Conservation (phyloP, 306 rosid species). For the Trifolium subterraneum region DNA sequence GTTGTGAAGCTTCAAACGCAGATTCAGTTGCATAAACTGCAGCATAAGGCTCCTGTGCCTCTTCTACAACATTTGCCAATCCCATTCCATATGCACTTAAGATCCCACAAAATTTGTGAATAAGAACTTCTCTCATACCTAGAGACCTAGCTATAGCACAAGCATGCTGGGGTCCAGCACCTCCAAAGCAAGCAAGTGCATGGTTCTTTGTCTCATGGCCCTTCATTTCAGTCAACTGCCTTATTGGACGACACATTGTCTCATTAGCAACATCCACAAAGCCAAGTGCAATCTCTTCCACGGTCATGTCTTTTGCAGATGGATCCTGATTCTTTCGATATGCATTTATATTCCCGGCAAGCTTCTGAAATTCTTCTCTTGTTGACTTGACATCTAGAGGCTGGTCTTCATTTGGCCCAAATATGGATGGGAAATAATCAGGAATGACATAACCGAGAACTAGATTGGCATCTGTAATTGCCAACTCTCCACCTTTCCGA, state of each 20-base stretch:
- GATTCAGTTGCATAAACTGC: slow-evolving; percentile 72
- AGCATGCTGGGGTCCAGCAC: slow-evolving; percentile 98
- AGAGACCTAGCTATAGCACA: slow-evolving; percentile 94
- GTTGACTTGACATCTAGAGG: slow-evolving; percentile 78
- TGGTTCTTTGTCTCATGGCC: slow-evolving; percentile 95
- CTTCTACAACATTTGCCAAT: slow-evolving; percentile 96
- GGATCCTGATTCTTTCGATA: slow-evolving; percentile 70
- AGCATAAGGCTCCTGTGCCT: slow-evolving; percentile 87
- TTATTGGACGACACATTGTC: slow-evolving; percentile 95
- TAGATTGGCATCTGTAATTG: slow-evolving; percentile 95
- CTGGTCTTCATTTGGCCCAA: slow-evolving; percentile 83
- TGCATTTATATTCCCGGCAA: slow-evolving; percentile 71
- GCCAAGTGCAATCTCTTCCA: slow-evolving; percentile 85
- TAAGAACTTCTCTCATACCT: slow-evolving; percentile 90
- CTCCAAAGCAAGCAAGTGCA: slow-evolving; percentile 98
- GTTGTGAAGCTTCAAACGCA: slow-evolving; percentile 57
- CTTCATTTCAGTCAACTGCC: slow-evolving; percentile 97
- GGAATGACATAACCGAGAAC: slow-evolving; percentile 88
- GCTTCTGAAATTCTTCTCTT: slow-evolving; percentile 72
- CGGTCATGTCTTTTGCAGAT: slow-evolving; percentile 74
- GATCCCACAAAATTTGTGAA: slow-evolving; percentile 91
- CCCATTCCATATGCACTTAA: slow-evolving; percentile 99
- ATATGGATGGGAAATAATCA: slow-evolving; percentile 88
- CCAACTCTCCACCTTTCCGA: slow-evolving; percentile 90
- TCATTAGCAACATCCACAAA: slow-evolving; percentile 95